Percentiles rank a stretch among this genome's conserved stretches.
These are phyloP conservation scores for Cladorrhinum sp. DNA, from an alignment of 2,329 filamentous ascomycete genomes.

Conservation along the genomic window DNA sequence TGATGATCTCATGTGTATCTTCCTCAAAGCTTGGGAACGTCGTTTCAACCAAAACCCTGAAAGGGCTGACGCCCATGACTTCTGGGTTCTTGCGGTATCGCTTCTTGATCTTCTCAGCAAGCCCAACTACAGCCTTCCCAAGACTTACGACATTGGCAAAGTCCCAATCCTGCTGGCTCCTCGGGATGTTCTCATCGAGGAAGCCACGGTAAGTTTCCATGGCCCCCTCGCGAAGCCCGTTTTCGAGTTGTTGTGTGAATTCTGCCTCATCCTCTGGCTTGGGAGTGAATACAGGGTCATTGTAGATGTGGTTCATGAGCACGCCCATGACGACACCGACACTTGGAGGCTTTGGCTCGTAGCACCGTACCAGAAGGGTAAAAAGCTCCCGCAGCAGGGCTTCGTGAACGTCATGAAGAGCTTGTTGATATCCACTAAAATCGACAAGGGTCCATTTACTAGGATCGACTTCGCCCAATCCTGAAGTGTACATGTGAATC, in stretches of 20 bases:
- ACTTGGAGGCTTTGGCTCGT: slow-evolving; percentile 80
- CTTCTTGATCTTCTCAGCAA: slow-evolving; percentile 88
- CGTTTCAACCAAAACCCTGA: slow-evolving; percentile 73
- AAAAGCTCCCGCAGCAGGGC: slow-evolving; percentile 82
- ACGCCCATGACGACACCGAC: slow-evolving; percentile 78
- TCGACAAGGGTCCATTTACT: slow-evolving; percentile 68
- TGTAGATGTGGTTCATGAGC: slow-evolving; percentile 76
- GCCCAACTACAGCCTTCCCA: slow-evolving; percentile 78
- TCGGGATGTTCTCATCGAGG: slow-evolving; percentile 75
- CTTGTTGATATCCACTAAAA: slow-evolving; percentile 68
- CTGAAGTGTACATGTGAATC: slow-evolving; percentile 49
- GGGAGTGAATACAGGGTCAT: slow-evolving; percentile 71
- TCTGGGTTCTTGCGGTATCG: slow-evolving; percentile 84
- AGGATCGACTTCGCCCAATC: slow-evolving; percentile 55
- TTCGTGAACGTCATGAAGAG: slow-evolving; percentile 73
- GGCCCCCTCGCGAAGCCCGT: slow-evolving; percentile 71
- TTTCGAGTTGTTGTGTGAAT: slow-evolving; percentile 69
- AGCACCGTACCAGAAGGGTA: slow-evolving; percentile 81
- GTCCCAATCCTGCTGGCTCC: slow-evolving; percentile 80
- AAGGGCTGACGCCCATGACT: slow-evolving; percentile 70
- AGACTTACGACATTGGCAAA: slow-evolving; percentile 88
- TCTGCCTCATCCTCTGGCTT: slow-evolving; percentile 67
- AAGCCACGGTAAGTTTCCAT: slow-evolving; percentile 75
- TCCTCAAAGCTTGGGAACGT: slow-evolving; percentile 88
- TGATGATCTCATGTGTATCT: slow-evolving; percentile 81